phyloP scores from a whole-genome alignment of 2,329 filamentous ascomycete species.

The Nemania abortiva region DNA sequence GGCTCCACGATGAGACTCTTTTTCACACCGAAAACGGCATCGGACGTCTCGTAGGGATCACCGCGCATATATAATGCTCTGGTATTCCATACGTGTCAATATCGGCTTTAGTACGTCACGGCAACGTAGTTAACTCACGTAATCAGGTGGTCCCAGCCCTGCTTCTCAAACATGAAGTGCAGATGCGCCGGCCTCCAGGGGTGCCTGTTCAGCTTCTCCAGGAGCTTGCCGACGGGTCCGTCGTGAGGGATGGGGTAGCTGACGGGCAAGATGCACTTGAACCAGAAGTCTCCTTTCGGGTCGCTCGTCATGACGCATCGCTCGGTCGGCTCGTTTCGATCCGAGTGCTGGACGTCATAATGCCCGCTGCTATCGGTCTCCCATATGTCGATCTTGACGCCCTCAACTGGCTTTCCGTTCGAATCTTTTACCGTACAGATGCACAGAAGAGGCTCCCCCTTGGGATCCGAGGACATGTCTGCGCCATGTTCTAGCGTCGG shows the following conservation, averaged over 20 bases:
- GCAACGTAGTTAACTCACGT: conserved; percentile 69
- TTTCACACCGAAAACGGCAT: conserved; percentile 90
- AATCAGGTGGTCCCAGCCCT: conserved; percentile 82
- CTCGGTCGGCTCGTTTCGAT: conserved; percentile 73
- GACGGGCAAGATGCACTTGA: conserved; percentile 85
- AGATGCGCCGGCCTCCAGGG: conserved; percentile 82
- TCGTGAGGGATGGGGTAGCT: conserved; percentile 88
- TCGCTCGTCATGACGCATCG: conserved; percentile 78
- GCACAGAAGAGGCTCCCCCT: conserved; percentile 77
- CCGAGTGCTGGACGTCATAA: conserved; percentile 83
- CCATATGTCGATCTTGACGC: conserved; percentile 84
- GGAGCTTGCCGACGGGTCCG: conserved; percentile 81
- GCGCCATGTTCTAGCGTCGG: conserved; percentile 67
- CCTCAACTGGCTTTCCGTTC: conserved; percentile 69
- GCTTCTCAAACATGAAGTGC: conserved; percentile 90
- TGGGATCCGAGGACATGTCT: conserved; percentile 74
- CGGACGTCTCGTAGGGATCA: conserved; percentile 84
- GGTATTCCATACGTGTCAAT: background rate
- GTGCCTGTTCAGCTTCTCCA: conserved; percentile 76
- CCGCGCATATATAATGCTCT: conserved; percentile 82
- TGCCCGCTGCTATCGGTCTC: conserved; percentile 84
- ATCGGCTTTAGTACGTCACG: background rate
- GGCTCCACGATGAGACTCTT: conserved; percentile 78
- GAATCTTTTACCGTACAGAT: conserved; percentile 79
- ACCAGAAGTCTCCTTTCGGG: conserved; percentile 82